Conservation (phyloP, 129 eudicot genomes). For the Arctium lappa region DNA sequence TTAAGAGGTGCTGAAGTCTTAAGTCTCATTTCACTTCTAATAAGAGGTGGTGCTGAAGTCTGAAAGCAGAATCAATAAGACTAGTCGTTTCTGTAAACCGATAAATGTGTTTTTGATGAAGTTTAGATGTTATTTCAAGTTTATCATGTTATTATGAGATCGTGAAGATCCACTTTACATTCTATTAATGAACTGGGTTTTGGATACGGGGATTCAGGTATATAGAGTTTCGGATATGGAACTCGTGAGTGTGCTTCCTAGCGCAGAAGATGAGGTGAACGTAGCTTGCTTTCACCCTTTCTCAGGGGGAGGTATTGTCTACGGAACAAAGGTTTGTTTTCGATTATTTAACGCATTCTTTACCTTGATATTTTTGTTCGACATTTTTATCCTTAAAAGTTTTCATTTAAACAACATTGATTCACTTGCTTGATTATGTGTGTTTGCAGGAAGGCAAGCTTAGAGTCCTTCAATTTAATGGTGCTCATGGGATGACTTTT, state of each 20-base stretch:
- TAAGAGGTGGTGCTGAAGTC: not conserved
- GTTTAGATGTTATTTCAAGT: not conserved
- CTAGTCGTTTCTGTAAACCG: not conserved
- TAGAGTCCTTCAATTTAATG: slow-evolving; percentile 54
- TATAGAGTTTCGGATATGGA: slow-evolving; percentile 73
- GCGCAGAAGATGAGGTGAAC: slow-evolving; percentile 75
- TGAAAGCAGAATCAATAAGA: not conserved
- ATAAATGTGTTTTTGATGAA: not conserved
- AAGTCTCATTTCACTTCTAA: no score
- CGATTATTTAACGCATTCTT: not conserved
- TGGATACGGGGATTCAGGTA: slow-evolving; percentile 35
- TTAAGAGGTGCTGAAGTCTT: no score
- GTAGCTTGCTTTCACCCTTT: slow-evolving; percentile 80
- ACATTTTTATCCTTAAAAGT: not conserved
- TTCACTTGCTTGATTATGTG: slow-evolving; percentile 2
- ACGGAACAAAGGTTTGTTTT: slow-evolving; percentile 62
- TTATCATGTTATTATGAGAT: not conserved
- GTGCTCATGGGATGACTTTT: slow-evolving; percentile 26
- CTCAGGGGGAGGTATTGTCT: slow-evolving; percentile 64
- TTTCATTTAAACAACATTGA: not conserved
- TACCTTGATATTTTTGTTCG: not conserved
- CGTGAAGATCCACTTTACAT: not conserved
- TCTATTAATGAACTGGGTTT: not conserved
- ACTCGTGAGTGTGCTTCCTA: slow-evolving; percentile 74
- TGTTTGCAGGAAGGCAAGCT: slow-evolving; percentile 68